Evolutionary conservation across 306 rosid species (phyloP).

Genomic region (Corylus heterophylla): DNA sequence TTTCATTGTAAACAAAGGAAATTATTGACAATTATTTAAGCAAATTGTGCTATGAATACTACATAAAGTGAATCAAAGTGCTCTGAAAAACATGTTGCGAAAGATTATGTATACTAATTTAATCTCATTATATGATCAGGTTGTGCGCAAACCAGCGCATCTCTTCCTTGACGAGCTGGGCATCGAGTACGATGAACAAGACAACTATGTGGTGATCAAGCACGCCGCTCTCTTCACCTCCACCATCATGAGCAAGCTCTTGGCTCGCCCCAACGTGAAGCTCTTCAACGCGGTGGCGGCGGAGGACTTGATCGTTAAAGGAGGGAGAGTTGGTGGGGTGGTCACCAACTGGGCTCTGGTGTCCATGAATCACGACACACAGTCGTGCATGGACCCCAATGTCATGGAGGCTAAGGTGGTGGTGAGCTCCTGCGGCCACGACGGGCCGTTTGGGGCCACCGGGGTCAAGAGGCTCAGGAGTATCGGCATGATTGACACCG

Average conservation of each 20-base stretch:
- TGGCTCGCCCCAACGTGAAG: conserved; percentile 82
- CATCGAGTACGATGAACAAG: conserved; percentile 72
- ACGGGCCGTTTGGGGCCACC: conserved; percentile 91
- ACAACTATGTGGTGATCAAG: conserved; percentile 85
- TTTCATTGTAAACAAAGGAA: too few relatives aligned
- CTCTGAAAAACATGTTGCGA: background rate
- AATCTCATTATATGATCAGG: background rate
- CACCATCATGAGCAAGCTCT: conserved; percentile 87
- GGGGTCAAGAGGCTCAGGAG: conserved; percentile 87
- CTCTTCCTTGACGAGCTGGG: conserved; percentile 75
- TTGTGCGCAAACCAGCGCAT: conserved; percentile 88
- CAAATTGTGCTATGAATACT: too few relatives aligned
- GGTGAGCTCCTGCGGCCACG: conserved; percentile 95
- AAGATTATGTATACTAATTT: background rate
- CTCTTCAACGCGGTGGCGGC: conserved; percentile 92
- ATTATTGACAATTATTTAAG: too few relatives aligned
- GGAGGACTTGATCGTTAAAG: conserved; percentile 84
- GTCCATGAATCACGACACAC: conserved; percentile 93
- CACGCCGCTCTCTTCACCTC: conserved; percentile 93
- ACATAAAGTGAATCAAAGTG: too few relatives aligned
- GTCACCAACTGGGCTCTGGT: conserved; percentile 97
- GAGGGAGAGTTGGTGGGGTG: conserved; percentile 75
- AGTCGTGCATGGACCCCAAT: conserved; percentile 94
- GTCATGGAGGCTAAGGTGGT: conserved; percentile 97
- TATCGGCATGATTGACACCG: conserved; percentile 77